Evolutionary conservation across 495 filamentous ascomycete species (phyloP), one percentile per base, ranked within the genome.

Genomic region (Penicillium ochrochloron): DNA sequence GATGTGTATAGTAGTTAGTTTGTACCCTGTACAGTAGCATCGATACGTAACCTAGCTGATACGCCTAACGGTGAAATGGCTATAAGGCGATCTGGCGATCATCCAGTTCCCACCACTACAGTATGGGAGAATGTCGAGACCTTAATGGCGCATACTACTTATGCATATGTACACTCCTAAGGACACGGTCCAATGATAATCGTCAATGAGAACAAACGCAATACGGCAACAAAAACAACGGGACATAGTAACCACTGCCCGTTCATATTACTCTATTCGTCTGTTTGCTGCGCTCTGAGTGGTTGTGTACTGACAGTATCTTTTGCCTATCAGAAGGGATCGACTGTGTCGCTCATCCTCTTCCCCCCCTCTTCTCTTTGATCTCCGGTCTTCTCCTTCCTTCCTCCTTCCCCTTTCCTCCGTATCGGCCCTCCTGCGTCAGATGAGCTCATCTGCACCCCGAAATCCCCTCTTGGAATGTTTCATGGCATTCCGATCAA

Each of bases 401-500:
- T 15, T 52, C 25, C 48, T 31, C 14, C 27, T 31, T 52, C 21
- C 48, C 25, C 23, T 52, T 52, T 52, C 34, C 44, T 56, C 29
- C 23, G 23, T 42, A 33, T 68, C 59, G 48, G 42, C 56, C 25
- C 17, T 23, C 39, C 54, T 64, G 25, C 57, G 33, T 59, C 62
- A 64, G 39, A 64, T 59, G 62, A 64, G 50, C 60, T 64, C 62
- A 64, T 48, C 60, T 35, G 50, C 23, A 54, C 35, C 37, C 51
- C 35, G 23, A 61, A 17, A 56, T 17, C 42, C 19, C 35, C 46
- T 42, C 55, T 58, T 65, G 67, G 67, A 69, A 69, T 69, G 67
- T 69, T 65, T 69, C 52, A 54, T 58, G 41, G 35, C 60, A 69
- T 69, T 69, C 60, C 57, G 60, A 69, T 69, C 67, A 60, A 66